Evolutionary conservation across 1,139 yeast species (phyloP), one percentile per base, ranked within the genome.

Genomic region (Candida sp.): DNA sequence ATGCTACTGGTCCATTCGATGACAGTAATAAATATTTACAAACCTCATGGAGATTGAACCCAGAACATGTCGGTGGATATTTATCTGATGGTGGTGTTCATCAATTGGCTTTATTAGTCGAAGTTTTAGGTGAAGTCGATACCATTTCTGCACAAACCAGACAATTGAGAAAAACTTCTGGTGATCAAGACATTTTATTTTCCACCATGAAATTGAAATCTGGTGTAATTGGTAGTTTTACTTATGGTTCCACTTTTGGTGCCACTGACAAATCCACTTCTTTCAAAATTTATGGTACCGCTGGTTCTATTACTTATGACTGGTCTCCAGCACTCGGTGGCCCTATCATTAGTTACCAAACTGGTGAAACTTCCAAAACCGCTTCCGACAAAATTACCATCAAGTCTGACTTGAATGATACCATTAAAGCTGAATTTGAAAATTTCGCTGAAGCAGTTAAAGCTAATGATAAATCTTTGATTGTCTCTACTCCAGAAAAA

Each of bases 1-100:
- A 79, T 51, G 76, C 91, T 32, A 87, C 96, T 3, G 96, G 96
- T 22, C 82, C 95, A 11, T 90, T 84, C 73, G 75, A 80, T 50
- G 73, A 72, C 25, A 56, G 70, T 45, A 82, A 78, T 66, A 82
- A 85, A 61, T 90, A 88, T 62, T 67, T 84, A 50, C 66, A 73
- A 33, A 86, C 93, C 5, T 56, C 86, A 6, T 90, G 98, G 98
- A 83, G 98, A 74, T 78, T 77, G 60, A 75, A 82, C 46, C 97
- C 97, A 33, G 84, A 88, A 62, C 97, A 90, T 59, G 78, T 89
- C 51, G 97, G 97, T 45, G 97, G 97, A 0, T 89, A 75, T 64
- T 73, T 90, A 54, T 83, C 93, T 51, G 98, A 90, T 59, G 97
- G 97, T 55, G 97, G 97, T 60, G 98, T 90, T 11, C 98, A 90